Evolutionary conservation across 2,329 filamentous ascomycete species (phyloP).

Genomic region (Colletotrichum paranaense): DNA sequence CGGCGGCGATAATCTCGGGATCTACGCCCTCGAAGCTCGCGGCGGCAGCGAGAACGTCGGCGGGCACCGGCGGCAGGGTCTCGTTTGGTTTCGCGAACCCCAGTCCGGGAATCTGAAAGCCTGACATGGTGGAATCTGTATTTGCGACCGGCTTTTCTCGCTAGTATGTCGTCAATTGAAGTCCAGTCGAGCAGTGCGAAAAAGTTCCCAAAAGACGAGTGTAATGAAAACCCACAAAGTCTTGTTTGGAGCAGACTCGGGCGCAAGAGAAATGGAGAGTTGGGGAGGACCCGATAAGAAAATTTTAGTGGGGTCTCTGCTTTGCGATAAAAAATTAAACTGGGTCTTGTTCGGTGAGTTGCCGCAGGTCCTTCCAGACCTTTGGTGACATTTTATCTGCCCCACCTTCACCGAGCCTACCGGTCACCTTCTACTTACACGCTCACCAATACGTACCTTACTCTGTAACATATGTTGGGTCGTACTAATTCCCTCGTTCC

Average conservation of each 20-base stretch:
- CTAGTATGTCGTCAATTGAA: too few species aligned
- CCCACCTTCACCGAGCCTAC: slow-evolving; percentile 22
- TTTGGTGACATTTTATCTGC: neutral
- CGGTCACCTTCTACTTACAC: neutral
- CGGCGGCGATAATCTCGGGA: neutral
- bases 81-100: slow-evolving; percentile 57
- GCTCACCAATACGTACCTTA: neutral
- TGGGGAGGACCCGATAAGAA: slow-evolving; percentile 2
- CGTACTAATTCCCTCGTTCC: too few species aligned
- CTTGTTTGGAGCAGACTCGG: neutral
- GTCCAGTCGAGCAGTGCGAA: neutral
- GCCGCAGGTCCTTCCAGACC: neutral
- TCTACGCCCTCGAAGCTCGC: slow-evolving; percentile 38
- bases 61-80: slow-evolving; percentile 50
- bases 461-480: too few species aligned
- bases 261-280: slow-evolving; percentile 28
- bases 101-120: slow-evolving; percentile 56
- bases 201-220: neutral
- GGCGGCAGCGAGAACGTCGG: slow-evolving; percentile 46
- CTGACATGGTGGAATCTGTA: slow-evolving; percentile 46
- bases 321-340: slow-evolving; percentile 21
- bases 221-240: neutral
- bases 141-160: neutral
- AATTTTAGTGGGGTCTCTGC: slow-evolving; percentile 26
- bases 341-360: neutral